Evolutionary conservation across 768 basidiomycete species (phyloP).

Genomic region (Lactarius trivialis): DNA sequence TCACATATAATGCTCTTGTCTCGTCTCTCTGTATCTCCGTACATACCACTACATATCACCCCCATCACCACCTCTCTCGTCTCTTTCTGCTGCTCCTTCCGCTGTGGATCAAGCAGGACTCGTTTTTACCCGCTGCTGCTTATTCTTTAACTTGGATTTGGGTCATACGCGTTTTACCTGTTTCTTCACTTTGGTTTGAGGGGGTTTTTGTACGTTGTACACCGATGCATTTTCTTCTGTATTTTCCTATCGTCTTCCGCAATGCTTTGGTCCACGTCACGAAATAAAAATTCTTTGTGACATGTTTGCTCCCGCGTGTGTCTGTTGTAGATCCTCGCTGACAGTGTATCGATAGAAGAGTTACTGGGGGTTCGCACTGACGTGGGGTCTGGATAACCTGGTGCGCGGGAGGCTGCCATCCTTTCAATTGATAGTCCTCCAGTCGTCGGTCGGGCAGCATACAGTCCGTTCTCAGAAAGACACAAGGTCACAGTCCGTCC

Average conservation of each 20-base stretch:
- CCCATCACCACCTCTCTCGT: background rate
- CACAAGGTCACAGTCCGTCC: too few species aligned
- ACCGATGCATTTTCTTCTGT: background rate
- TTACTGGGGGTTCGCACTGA: background rate
- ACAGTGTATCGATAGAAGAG: background rate
- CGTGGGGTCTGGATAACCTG: too few species aligned
- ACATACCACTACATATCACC: background rate
- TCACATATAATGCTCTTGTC: background rate
- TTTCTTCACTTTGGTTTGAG: constrained; percentile 11
- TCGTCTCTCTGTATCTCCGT: background rate
- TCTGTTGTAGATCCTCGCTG: background rate
- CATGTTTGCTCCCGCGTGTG: background rate
- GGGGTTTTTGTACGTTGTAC: constrained; percentile 21
- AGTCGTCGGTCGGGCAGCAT: too few species aligned
- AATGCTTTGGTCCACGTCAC: background rate
- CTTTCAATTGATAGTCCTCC: too few species aligned
- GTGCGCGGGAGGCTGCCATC: too few species aligned
- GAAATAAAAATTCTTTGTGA: background rate
- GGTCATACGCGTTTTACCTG: background rate
- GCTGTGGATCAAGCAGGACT: constrained; percentile 1
- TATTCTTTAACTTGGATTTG: background rate
- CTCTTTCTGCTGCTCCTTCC: background rate
- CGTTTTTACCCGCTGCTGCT: background rate
- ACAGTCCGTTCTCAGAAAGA: too few species aligned
- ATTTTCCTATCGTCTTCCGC: background rate